Evolutionary conservation across 495 filamentous ascomycete species (phyloP).

Genomic region (Daldinia grandis): DNA sequence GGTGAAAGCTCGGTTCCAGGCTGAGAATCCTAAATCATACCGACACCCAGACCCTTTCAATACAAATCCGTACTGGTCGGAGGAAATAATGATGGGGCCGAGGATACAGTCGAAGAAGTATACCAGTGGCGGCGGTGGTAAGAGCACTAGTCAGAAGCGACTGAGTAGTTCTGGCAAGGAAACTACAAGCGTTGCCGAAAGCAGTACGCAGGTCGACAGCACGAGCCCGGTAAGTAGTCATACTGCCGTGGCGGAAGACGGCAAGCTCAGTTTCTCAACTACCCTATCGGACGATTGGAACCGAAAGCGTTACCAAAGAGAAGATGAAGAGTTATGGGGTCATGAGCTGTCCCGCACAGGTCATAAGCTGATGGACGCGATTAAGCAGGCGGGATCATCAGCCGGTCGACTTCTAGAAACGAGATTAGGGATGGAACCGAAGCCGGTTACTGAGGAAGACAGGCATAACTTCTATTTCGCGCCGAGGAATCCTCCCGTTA

Average conservation of each 20-base stretch:
- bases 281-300: conserved; percentile 68
- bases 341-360: conserved; percentile 50
- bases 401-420: conserved; percentile 58
- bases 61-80: conserved; percentile 85
- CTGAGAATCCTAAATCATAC: conserved; percentile 75
- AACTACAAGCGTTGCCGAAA: conserved; percentile 47
- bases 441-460: conserved; percentile 53
- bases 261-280: conserved; percentile 47
- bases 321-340: conserved; percentile 87
- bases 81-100: conserved; percentile 84
- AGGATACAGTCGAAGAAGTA: conserved; percentile 69
- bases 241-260: conserved; percentile 26
- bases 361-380: conserved; percentile 58
- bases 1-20: conserved; percentile 65
- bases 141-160: conserved; percentile 60
- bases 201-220: conserved; percentile 41
- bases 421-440: conserved; percentile 51
- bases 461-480: conserved; percentile 66
- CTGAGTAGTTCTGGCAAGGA: conserved; percentile 58
- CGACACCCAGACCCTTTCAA: conserved; percentile 81
- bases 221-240: conserved; percentile 33
- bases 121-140: conserved; percentile 56
- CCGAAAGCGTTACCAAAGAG: conserved; percentile 77
- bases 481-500: conserved; percentile 79
- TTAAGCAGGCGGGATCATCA: conserved; percentile 61